A percentile compares a stretch with the other conserved stretches of the same genome.
These are phyloP conservation scores for Chaetomium cochliodes DNA, from an alignment of 495 filamentous ascomycete species.

Conservation along the genomic window DNA sequence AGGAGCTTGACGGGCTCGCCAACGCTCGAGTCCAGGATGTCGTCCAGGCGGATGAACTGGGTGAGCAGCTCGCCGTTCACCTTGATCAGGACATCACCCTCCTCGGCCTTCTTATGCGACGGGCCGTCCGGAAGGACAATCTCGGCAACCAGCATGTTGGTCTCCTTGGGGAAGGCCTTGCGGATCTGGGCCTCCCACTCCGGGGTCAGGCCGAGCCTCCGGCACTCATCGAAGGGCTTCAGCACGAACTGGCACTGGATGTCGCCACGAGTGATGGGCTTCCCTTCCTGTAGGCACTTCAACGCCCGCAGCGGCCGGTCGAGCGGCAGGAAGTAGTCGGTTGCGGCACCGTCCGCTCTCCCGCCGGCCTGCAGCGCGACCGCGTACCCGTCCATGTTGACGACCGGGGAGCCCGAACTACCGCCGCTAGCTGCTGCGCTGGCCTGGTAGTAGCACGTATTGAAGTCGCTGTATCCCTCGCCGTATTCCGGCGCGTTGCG, in stretches of 20 bases:
- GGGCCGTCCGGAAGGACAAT: conserved; percentile 90
- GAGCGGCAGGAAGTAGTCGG: conserved; percentile 95
- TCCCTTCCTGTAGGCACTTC: conserved; percentile 73
- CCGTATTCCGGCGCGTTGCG: conserved; percentile 97
- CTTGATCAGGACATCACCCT: conserved; percentile 93
- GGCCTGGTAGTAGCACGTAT: conserved; percentile 99
- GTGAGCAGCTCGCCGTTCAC: conserved; percentile 94
- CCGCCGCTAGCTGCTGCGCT: conserved; percentile 94
- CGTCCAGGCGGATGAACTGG: conserved; percentile 90
- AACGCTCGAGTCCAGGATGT: conserved; percentile 87
- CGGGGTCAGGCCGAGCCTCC: conserved; percentile 77
- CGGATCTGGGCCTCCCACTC: conserved; percentile 84
- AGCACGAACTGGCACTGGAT: conserved; percentile 97
- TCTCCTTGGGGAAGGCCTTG: conserved; percentile 83
- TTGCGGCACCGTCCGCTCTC: conserved; percentile 88
- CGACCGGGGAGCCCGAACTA: conserved; percentile 94
- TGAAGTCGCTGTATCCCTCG: conserved; percentile 98
- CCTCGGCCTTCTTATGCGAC: conserved; percentile 77
- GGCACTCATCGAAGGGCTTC: conserved; percentile 97
- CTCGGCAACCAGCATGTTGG: conserved; percentile 94
- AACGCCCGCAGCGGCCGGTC: conserved; percentile 86
- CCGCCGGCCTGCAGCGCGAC: conserved; percentile 94
- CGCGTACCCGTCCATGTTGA: conserved; percentile 90
- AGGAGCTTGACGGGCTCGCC: conserved; percentile 69
- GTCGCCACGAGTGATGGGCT: conserved; percentile 80